Evolutionary conservation across 2,329 filamentous ascomycete species (phyloP).

Genomic region (Coleophoma cylindrospora): DNA sequence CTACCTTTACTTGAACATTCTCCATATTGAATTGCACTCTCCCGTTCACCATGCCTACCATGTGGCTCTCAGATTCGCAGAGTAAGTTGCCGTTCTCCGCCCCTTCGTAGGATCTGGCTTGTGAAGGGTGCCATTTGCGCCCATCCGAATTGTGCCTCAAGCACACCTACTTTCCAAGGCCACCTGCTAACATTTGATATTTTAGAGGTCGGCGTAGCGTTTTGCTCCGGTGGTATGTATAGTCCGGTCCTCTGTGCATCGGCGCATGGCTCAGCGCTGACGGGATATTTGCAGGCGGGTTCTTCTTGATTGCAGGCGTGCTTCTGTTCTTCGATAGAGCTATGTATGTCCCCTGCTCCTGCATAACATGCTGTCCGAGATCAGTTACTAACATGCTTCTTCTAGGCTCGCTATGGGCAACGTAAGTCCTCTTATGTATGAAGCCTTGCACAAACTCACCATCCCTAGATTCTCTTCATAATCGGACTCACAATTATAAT

Average conservation of each 20-base stretch:
- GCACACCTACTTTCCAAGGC: background rate
- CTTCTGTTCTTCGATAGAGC: conserved; percentile 97
- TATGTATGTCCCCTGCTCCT: conserved; percentile 55
- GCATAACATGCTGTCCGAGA: background rate
- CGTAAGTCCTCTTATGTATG: conserved; percentile 9
- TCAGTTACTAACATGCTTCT: conserved; percentile 2
- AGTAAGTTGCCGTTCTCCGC: conserved; percentile 53
- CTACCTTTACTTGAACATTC: background rate
- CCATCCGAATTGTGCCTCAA: too few species aligned
- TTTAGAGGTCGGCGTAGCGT: conserved; percentile 90
- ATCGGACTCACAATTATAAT: conserved; percentile 96
- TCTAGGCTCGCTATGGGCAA: conserved; percentile 94
- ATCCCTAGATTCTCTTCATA: conserved; percentile 82
- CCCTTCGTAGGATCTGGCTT: too few species aligned
- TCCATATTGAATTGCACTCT: background rate
- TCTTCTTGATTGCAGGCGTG: conserved; percentile 92
- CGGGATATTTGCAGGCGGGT: conserved; percentile 58
- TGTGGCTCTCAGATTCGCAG: conserved; percentile 95
- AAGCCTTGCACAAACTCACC: conserved; percentile 5
- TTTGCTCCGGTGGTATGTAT: conserved; percentile 91
- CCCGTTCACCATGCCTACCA: conserved; percentile 41
- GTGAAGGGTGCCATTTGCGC: too few species aligned
- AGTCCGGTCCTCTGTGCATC: conserved; percentile 8
- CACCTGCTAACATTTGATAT: background rate
- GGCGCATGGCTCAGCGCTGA: conserved; percentile 10